Conservation (phyloP, 106 monocot species). For the Phalaenopsis aphrodite region DNA sequence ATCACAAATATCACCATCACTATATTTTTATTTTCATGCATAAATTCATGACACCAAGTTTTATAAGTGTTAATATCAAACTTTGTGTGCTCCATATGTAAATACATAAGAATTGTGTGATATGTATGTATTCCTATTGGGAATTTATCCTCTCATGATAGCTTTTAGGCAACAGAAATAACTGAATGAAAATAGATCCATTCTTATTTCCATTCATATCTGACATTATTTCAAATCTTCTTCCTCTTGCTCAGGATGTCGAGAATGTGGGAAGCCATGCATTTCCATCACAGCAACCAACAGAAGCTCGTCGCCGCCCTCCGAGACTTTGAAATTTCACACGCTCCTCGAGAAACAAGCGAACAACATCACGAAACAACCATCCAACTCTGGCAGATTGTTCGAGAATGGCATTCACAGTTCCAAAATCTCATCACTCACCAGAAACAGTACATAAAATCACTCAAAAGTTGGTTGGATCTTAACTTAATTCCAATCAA, state of each 20-base stretch:
- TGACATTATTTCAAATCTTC: not conserved
- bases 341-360: constrained; percentile 52
- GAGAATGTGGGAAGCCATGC: constrained; percentile 83
- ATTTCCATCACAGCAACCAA: constrained; percentile 47
- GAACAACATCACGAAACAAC: constrained; percentile 42
- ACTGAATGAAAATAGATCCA: no score
- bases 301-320: constrained; percentile 30
- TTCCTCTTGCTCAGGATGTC: constrained; percentile 44
- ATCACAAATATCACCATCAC: no score
- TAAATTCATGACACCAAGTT: no score
- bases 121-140: no score
- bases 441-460: constrained; percentile 66
- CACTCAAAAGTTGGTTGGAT: constrained; percentile 65
- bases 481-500: constrained; percentile 73
- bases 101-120: no score
- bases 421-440: constrained; percentile 53
- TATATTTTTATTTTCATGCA: no score
- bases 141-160: no score
- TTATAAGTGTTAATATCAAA: no score
- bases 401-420: constrained; percentile 44
- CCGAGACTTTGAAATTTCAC: constrained; percentile 33
- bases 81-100: no score
- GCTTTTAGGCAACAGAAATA: no score
- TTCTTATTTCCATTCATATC: no score
- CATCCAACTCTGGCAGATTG: constrained; percentile 36